Conservation (phyloP, 2,329 filamentous ascomycete species). For the Colletotrichum tamarilloi region DNA sequence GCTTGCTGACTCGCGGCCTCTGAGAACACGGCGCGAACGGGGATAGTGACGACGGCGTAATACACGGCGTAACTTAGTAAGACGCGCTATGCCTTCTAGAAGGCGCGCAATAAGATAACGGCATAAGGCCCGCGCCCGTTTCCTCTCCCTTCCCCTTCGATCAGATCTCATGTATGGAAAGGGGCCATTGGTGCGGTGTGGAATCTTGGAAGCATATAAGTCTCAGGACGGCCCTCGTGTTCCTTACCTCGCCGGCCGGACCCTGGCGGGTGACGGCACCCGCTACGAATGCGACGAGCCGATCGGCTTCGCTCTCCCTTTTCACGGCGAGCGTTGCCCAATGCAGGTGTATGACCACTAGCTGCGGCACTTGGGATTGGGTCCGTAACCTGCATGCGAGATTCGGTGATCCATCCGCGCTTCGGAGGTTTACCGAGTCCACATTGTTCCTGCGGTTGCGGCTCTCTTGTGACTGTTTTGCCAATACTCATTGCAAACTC, state of each 20-base stretch:
- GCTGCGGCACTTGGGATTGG: conserved; percentile 17
- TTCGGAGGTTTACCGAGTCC: conserved; percentile 30
- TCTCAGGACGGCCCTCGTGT: background rate
- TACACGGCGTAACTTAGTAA: background rate
- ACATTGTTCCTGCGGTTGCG: background rate
- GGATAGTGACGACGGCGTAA: conserved; percentile 1
- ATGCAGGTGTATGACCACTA: background rate
- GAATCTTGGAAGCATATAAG: background rate
- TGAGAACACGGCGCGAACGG: background rate
- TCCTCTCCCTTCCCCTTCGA: background rate
- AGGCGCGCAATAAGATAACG: background rate
- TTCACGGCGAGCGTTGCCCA: conserved; percentile 13
- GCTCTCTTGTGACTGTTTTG: background rate
- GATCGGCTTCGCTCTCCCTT: conserved; percentile 21
- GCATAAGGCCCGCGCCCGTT: background rate
- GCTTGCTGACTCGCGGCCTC: conserved; percentile 28
- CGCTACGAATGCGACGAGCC: conserved; percentile 6
- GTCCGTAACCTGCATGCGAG: conserved; percentile 11
- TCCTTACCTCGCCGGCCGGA: background rate
- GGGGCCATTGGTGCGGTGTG: background rate
- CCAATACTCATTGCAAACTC: conserved; percentile 6
- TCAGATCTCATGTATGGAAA: background rate
- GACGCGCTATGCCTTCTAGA: background rate
- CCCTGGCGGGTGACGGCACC: background rate
- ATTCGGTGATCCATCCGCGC: conserved; percentile 29